Conservation (phyloP, 805 yeast genomes). For the Deakozyma indianensis region DNA sequence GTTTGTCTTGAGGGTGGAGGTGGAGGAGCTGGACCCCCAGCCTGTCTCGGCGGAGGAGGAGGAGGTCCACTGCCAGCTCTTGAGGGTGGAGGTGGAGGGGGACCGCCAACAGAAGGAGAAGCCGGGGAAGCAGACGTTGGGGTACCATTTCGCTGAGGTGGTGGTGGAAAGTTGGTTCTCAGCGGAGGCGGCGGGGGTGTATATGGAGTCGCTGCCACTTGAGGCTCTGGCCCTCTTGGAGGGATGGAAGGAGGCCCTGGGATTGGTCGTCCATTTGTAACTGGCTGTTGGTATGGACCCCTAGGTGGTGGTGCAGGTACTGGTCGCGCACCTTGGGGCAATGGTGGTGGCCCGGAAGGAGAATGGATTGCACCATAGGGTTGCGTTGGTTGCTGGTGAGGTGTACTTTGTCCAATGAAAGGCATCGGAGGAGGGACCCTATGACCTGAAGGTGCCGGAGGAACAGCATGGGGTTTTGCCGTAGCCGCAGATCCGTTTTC, state of each 20-base stretch:
- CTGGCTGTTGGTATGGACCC: neutral
- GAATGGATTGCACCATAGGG: too few species aligned
- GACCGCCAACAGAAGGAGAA: slow-evolving; percentile 10
- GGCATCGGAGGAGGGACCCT: slow-evolving; percentile 18
- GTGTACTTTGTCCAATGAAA: slow-evolving; percentile 13
- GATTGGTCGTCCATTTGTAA: neutral
- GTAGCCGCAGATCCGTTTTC: too few species aligned
- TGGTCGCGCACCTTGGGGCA: slow-evolving; percentile 10
- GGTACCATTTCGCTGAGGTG: slow-evolving; percentile 21
- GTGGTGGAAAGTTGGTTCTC: slow-evolving; percentile 17
- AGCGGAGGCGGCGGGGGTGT: slow-evolving; percentile 25
- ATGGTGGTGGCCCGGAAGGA: slow-evolving; percentile 5
- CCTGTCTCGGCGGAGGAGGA: slow-evolving; percentile 8
- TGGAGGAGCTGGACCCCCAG: slow-evolving; percentile 10
- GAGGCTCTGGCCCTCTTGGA: too few species aligned
- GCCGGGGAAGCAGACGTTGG: slow-evolving; percentile 17
- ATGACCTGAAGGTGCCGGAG: slow-evolving; percentile 7
- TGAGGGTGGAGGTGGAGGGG: slow-evolving; percentile 11
- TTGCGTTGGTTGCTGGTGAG: too few species aligned
- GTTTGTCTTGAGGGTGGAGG: slow-evolving; percentile 10
- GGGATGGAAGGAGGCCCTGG: neutral
- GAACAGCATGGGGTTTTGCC: neutral
- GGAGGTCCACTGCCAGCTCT: slow-evolving; percentile 5
- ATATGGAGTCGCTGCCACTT: slow-evolving; percentile 5
- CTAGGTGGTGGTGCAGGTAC: slow-evolving; percentile 3